A percentile compares a stretch with the other conserved stretches of the same genome.
These are phyloP conservation scores for Lavandula angustifolia DNA, from an alignment of 257 asterid species.

Conservation along the genomic window DNA sequence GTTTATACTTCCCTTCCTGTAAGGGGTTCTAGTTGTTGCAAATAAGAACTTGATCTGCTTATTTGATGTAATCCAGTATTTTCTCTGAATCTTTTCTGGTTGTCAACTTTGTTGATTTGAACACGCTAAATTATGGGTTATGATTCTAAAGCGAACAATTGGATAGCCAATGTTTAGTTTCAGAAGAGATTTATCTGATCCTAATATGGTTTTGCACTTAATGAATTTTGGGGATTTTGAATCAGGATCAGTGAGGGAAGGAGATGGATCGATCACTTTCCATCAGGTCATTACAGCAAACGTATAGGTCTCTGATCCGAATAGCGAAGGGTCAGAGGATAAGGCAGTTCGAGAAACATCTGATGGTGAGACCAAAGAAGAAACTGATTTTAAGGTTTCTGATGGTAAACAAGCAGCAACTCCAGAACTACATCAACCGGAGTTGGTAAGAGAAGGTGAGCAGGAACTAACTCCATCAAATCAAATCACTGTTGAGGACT, in stretches of 20 bases:
- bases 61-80: background rate
- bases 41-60: background rate
- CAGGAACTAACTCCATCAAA: constrained; percentile 33
- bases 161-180: too few relatives aligned
- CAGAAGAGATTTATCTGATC: background rate
- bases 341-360: constrained; percentile 36
- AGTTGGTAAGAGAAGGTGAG: constrained; percentile 25
- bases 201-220: constrained; percentile 25
- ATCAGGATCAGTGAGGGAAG: constrained; percentile 31
- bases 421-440: constrained; percentile 26
- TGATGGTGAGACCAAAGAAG: constrained; percentile 31
- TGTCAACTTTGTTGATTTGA: too few relatives aligned
- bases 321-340: constrained; percentile 29
- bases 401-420: constrained; percentile 29
- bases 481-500: constrained; percentile 28
- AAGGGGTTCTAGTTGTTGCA: background rate
- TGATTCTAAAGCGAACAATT: too few relatives aligned
- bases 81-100: too few relatives aligned
- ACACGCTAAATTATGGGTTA: too few relatives aligned
- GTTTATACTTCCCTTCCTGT: background rate
- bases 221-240: constrained; percentile 30
- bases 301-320: too few relatives aligned
- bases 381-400: constrained; percentile 15
- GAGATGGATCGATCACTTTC: constrained; percentile 27
- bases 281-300: constrained; percentile 31